A percentile compares a stretch with the other conserved stretches of the same genome.
Evolutionary conservation across 306 rosid genomes (phyloP).

Genomic region (Prunus salicina): DNA sequence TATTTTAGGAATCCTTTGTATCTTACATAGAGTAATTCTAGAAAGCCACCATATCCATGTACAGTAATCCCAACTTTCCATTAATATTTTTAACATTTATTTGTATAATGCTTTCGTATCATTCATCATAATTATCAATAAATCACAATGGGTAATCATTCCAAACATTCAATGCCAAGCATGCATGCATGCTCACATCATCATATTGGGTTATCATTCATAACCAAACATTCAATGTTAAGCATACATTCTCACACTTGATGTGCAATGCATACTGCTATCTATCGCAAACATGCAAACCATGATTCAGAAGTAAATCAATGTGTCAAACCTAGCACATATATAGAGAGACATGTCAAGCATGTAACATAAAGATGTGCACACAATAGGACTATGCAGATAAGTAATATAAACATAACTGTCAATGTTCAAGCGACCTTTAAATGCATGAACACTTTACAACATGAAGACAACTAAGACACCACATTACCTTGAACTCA

Average conservation of each 20-base stretch:
- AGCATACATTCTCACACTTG: neutral
- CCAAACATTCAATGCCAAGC: neutral
- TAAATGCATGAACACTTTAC: neutral
- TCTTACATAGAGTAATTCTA: neutral
- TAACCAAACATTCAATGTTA: neutral
- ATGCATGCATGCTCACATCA: neutral
- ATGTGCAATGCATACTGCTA: neutral
- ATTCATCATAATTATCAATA: neutral
- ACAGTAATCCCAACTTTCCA: neutral
- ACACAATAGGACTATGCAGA: neutral
- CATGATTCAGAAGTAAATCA: neutral
- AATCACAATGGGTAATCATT: neutral
- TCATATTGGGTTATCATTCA: neutral
- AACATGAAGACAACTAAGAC: slow-evolving; percentile 3
- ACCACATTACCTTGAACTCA: slow-evolving; percentile 73
- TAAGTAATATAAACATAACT: neutral
- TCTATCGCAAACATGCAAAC: neutral
- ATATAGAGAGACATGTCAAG: too few relatives aligned
- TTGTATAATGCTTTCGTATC: neutral
- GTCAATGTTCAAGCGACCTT: neutral
- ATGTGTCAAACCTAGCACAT: neutral
- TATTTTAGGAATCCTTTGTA: neutral
- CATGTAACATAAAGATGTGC: too few relatives aligned
- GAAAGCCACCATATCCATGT: neutral
- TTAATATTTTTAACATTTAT: neutral